phyloP scores from a whole-genome alignment of 768 basidiomycete genomes.

The Kwoniella sp. region DNA sequence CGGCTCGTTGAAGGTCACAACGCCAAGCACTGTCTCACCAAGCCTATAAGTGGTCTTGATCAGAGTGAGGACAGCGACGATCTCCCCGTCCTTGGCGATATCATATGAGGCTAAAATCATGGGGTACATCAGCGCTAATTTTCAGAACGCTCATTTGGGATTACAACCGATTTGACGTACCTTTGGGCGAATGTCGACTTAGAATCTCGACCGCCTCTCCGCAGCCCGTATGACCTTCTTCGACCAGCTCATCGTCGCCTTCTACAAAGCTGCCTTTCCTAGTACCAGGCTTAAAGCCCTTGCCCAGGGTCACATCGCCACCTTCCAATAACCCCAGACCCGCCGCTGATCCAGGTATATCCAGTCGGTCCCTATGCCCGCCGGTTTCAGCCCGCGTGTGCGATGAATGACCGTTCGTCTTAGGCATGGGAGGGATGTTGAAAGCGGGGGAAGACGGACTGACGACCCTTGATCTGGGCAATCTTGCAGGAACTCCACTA shows the following conservation, averaged over 20 bases:
- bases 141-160: no score
- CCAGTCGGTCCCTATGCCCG: background rate
- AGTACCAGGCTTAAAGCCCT: slow-evolving; percentile 13
- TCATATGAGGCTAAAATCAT: slow-evolving; percentile 77
- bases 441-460: slow-evolving; percentile 17
- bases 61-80: slow-evolving; percentile 87
- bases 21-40: slow-evolving; percentile 87
- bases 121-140: slow-evolving; percentile 9
- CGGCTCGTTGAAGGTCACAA: slow-evolving; percentile 81
- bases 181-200: slow-evolving; percentile 84
- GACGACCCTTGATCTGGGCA: slow-evolving; percentile 17
- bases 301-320: background rate
- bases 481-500: background rate
- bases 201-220: slow-evolving; percentile 88
- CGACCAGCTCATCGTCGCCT: slow-evolving; percentile 38
- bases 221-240: slow-evolving; percentile 50
- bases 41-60: slow-evolving; percentile 87
- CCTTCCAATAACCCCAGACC: background rate
- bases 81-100: slow-evolving; percentile 87
- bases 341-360: background rate
- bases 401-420: background rate
- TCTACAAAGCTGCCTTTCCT: slow-evolving; percentile 31
- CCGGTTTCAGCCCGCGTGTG: background rate
- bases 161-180: slow-evolving; percentile 59
- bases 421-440: background rate